A percentile compares a stretch with the other conserved stretches of the same genome.
phyloP scores from a whole-genome alignment of 495 filamentous ascomycete species.

The Aspergillus diversus region DNA sequence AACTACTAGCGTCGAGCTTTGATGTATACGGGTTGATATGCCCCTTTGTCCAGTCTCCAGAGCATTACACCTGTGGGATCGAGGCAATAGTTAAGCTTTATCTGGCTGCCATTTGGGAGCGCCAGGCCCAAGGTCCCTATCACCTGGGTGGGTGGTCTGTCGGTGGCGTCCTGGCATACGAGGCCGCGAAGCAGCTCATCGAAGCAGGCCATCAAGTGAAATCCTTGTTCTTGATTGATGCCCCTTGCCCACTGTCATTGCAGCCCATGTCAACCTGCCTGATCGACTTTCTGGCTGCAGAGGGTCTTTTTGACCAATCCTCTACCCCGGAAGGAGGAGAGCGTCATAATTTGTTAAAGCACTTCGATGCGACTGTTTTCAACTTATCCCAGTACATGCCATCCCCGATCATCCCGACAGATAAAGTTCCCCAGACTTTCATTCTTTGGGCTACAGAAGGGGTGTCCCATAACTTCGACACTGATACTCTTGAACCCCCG shows the following conservation, averaged over 20 bases:
- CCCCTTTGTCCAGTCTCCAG: conserved; percentile 62
- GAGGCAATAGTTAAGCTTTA: conserved; percentile 52
- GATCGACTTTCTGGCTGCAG: conserved; percentile 34
- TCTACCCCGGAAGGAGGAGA: background rate
- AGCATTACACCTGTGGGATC: conserved; percentile 40
- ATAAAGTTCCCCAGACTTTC: conserved; percentile 20
- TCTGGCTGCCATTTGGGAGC: conserved; percentile 63
- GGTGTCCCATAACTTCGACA: background rate
- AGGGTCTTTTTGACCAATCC: conserved; percentile 34
- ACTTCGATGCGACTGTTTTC: conserved; percentile 37
- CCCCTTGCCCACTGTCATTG: background rate
- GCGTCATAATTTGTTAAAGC: conserved; percentile 9
- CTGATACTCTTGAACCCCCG: background rate
- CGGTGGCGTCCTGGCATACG: conserved; percentile 50
- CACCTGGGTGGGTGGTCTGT: conserved; percentile 61
- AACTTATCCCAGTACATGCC: conserved; percentile 36
- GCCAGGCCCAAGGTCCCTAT: conserved; percentile 70
- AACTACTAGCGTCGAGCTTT: conserved; percentile 42
- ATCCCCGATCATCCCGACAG: conserved; percentile 19
- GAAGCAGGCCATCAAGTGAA: conserved; percentile 33
- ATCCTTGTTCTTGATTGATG: conserved; percentile 28
- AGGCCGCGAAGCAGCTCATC: conserved; percentile 35
- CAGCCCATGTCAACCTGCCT: conserved; percentile 15
- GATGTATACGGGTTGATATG: conserved; percentile 65
- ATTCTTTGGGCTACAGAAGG: conserved; percentile 34